These are phyloP conservation scores for Aquilaria malaccensis DNA, from an alignment of 345 rosid species.

Conservation along the genomic window DNA sequence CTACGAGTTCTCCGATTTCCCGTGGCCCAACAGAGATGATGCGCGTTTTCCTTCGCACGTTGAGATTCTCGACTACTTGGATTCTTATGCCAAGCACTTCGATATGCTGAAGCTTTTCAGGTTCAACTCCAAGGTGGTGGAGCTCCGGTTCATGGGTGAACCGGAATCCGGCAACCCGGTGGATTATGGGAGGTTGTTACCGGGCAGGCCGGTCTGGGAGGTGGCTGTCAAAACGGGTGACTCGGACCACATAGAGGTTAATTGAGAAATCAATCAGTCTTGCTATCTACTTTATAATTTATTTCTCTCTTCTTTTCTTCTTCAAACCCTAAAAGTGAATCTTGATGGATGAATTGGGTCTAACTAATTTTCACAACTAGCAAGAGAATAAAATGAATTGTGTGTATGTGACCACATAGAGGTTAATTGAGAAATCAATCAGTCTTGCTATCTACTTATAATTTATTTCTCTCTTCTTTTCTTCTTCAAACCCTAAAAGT, in stretches of 20 bases:
- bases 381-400: too few species aligned
- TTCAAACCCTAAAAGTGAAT: too few species aligned
- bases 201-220: constrained; percentile 77
- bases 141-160: constrained; percentile 49
- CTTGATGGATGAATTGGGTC: too few species aligned
- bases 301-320: too few species aligned
- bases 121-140: constrained; percentile 70
- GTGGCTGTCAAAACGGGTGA: constrained; percentile 52
- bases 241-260: constrained; percentile 56
- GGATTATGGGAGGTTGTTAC: constrained; percentile 33
- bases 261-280: too few species aligned
- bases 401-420: constrained; percentile 28
- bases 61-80: constrained; percentile 69
- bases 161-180: constrained; percentile 12
- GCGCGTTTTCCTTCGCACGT: constrained; percentile 50
- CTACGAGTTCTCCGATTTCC: constrained; percentile 87
- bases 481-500: too few species aligned
- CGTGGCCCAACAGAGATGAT: constrained; percentile 74
- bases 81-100: constrained; percentile 60
- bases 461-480: too few species aligned
- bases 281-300: too few species aligned
- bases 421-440: constrained; percentile 24
- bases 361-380: too few species aligned
- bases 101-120: constrained; percentile 52
- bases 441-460: too few species aligned